phyloP scores from a whole-genome alignment of 331 rosid species.

The Malus hybrid region DNA sequence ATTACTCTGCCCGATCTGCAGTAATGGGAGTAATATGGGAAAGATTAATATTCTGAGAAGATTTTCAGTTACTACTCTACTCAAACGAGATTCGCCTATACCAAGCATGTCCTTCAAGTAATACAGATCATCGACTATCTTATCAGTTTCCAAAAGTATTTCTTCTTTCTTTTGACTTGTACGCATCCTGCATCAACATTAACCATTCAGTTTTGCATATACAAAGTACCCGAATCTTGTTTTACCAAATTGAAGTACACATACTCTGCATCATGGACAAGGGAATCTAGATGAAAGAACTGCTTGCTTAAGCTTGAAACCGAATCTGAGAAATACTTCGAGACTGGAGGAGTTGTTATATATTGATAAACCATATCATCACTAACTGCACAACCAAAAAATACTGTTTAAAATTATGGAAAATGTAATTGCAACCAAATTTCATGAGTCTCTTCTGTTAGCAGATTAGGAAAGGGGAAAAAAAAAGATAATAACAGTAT shows the following conservation, averaged over 20 bases:
- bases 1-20: constrained; percentile 33
- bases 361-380: constrained; percentile 60
- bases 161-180: constrained; percentile 34
- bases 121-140: constrained; percentile 60
- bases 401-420: constrained; percentile 24
- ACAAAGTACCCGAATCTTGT: neutral
- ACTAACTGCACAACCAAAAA: constrained; percentile 57
- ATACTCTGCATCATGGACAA: constrained; percentile 47
- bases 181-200: constrained; percentile 36
- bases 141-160: constrained; percentile 55
- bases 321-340: constrained; percentile 62
- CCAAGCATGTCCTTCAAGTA: constrained; percentile 65
- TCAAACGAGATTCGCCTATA: constrained; percentile 43
- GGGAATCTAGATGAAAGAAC: constrained; percentile 49
- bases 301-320: constrained; percentile 47
- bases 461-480: neutral
- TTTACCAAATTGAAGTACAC: constrained; percentile 4
- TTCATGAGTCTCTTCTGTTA: neutral
- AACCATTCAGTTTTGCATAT: constrained; percentile 5
- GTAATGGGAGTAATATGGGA: constrained; percentile 48
- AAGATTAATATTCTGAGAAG: constrained; percentile 57
- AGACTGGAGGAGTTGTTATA: constrained; percentile 63
- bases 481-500: constrained; percentile 2
- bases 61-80: constrained; percentile 43
- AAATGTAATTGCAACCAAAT: constrained; percentile 13